Conservation (phyloP, 2,329 filamentous ascomycete species). For the Colletotrichum eleusines region DNA sequence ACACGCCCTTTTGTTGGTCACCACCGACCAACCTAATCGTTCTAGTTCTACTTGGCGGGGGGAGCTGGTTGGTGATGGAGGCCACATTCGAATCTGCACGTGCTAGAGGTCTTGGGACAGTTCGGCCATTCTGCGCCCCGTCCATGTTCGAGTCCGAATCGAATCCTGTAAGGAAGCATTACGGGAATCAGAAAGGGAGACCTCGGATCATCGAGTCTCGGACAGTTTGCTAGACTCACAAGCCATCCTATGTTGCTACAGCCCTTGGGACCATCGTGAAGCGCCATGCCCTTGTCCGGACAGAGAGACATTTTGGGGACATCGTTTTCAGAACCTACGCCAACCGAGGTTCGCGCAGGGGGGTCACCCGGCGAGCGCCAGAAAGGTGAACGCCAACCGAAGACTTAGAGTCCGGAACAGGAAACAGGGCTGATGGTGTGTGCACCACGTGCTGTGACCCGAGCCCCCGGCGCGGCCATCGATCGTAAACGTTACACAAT, state of each 20-base stretch:
- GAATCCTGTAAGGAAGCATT: background rate
- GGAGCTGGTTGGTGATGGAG: background rate
- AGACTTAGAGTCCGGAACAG: constrained; percentile 11
- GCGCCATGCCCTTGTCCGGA: background rate
- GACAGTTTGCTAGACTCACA: background rate
- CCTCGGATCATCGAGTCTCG: constrained; percentile 12
- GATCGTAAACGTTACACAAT: constrained; percentile 33
- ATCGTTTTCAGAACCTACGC: background rate
- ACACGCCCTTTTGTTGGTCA: background rate
- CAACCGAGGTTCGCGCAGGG: background rate
- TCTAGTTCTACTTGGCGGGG: background rate
- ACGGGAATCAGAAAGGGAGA: background rate
- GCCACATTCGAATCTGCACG: background rate
- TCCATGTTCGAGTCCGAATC: background rate
- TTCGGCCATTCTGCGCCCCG: background rate
- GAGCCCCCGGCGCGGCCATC: constrained; percentile 26
- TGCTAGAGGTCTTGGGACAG: background rate
- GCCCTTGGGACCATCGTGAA: background rate
- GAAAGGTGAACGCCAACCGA: constrained; percentile 24
- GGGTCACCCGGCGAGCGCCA: constrained; percentile 7
- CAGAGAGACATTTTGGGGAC: background rate
- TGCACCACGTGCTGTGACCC: constrained; percentile 21
- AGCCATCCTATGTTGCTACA: background rate
- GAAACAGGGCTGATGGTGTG: constrained; percentile 37
- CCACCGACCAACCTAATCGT: background rate